Base-by-base conservation (phyloP, 768 basidiomycete species). In the Lactifluus subvellereus region DNA sequence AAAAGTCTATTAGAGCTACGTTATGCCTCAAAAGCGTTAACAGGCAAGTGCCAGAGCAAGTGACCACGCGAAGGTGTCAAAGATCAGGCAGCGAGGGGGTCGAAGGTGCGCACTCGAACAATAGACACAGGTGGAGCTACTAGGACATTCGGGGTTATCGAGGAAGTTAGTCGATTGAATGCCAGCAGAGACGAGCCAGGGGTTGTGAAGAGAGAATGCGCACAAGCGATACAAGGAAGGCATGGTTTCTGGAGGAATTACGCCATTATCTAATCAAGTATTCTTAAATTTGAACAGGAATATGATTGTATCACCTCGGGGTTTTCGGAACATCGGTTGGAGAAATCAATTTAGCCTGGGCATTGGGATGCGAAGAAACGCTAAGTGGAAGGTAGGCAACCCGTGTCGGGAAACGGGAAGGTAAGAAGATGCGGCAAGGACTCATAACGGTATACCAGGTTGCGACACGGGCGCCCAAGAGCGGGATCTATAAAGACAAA, bases 361-460 rank as follows among this genome's bases (percentile, higher is more conserved):
- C 20, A 50, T 35, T 59, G 18, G 33, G 33, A 20, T 48, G 20
- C 37, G 13, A 27, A 43, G 18, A n/a, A 43, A 43, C 16, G 42
- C 18, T 43, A 47, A 55, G 54, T 55, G 60, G 60, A 61, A 56
- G 48, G 48, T 45, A 43, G 40, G 18, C 54, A 53, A 60, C 52
- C 58, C 33, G 16, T 38, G 51, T 45, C 3, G 55, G 55, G 38
- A 18, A 37, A 33, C 6, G 18, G 49, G 50, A 57, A 53, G 61
- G 42, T 18, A 27, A 62, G 61, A 63, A 63, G 57, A 38, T 40
- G 57, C 62, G 61, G 56, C 42, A 6, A 16, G 49, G 56, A 38
- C 61, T 62, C 43, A 59, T 59, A 63, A 63, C 16, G 56, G 61
- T 47, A 62, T 57, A 27, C 22, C 43, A 57, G 22, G 50, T 51